These are phyloP conservation scores for Stromatinia cepivora DNA, from an alignment of 2,329 filamentous ascomycete species.

Conservation along the genomic window DNA sequence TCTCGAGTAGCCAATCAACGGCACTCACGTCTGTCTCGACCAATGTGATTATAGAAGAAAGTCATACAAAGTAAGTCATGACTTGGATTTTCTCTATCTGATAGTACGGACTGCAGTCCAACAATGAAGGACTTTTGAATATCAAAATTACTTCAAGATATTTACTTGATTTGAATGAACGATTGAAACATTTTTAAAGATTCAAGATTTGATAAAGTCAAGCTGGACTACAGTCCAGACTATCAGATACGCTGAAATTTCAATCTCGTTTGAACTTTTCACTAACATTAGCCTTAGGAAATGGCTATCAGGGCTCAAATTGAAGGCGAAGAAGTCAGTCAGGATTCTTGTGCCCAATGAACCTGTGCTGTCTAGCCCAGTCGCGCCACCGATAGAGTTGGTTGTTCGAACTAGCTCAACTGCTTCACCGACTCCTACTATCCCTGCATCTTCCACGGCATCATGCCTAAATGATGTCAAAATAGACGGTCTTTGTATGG, in stretches of 20 bases:
- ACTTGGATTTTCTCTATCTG: neutral
- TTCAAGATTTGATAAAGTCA: too few relatives aligned
- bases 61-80: neutral
- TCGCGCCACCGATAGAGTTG: neutral
- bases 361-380: neutral
- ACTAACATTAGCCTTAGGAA: conserved; percentile 10
- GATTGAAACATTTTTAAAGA: too few relatives aligned
- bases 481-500: conserved; percentile 31
- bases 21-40: neutral
- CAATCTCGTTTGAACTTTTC: neutral
- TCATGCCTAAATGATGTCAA: neutral
- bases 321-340: conserved; percentile 24
- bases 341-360: conserved; percentile 6
- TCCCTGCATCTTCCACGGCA: neutral
- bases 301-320: conserved; percentile 8
- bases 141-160: too few relatives aligned
- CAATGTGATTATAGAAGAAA: neutral
- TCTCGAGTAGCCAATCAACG: neutral
- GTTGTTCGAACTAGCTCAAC: neutral
- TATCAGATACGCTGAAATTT: too few relatives aligned
- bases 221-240: too few relatives aligned
- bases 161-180: too few relatives aligned
- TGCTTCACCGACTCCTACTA: neutral
- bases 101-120: too few relatives aligned
- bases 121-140: too few relatives aligned